A percentile compares a stretch with the other conserved stretches of the same genome.
phyloP scores from a whole-genome alignment of 2,329 filamentous ascomycete genomes.

The Ophiostoma sp. region DNA sequence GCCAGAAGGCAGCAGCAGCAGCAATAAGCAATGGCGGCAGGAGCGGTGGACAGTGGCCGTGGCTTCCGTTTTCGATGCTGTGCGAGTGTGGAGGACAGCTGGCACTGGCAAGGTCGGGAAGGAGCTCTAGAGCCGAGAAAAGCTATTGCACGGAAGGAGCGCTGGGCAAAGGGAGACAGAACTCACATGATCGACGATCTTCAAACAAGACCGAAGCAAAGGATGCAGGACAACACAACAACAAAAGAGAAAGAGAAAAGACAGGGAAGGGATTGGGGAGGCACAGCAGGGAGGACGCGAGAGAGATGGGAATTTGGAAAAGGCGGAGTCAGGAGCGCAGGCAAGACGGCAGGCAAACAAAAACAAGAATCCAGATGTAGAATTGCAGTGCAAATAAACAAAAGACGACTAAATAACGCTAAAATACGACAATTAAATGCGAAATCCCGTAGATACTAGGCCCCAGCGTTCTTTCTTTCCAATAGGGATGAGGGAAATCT shows the following conservation, averaged over 20 bases:
- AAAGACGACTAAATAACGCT: not conserved
- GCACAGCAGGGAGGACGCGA: not conserved
- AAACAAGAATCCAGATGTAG: conserved; percentile 8
- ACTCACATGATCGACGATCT: conserved; percentile 12
- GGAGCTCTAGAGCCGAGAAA: conserved; percentile 12
- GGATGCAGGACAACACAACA: conserved; percentile 10
- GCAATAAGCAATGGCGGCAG: not conserved
- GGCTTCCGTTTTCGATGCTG: conserved; percentile 8
- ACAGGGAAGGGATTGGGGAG: not conserved
- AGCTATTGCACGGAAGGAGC: not conserved
- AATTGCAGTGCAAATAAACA: not conserved
- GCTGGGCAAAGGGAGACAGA: not conserved
- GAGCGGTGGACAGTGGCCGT: not conserved
- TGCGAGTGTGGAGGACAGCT: conserved; percentile 6
- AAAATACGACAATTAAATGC: not conserved
- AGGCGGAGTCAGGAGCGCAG: not conserved
- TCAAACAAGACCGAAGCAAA: conserved; percentile 4
- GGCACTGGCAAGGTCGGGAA: not conserved
- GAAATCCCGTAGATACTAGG: not conserved
- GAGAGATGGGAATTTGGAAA: not conserved
- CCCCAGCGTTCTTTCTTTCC: conserved; percentile 12
- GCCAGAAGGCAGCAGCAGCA: too few relatives aligned
- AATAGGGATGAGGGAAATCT: conserved; percentile 21
- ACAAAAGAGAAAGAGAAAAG: not conserved
- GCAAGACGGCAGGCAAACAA: not conserved